A percentile compares a stretch with the other conserved stretches of the same genome.
Conservation (phyloP, 2,329 filamentous ascomycete species). For the Zopfia rhizophila region DNA sequence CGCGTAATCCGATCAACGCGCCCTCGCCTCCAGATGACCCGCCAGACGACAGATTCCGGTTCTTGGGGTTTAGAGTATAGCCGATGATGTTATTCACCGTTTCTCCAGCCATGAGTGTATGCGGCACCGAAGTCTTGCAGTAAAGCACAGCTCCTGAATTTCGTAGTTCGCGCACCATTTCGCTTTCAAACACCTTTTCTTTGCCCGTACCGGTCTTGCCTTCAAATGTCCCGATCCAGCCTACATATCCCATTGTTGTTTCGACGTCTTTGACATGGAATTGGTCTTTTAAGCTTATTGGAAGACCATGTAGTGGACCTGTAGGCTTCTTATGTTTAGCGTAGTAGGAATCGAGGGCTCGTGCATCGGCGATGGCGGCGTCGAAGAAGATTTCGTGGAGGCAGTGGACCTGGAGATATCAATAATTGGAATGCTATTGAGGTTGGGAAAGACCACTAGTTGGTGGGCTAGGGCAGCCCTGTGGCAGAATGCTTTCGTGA, state of each 20-base stretch:
- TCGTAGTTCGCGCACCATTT: conserved; percentile 66
- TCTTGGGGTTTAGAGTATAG: conserved; percentile 67
- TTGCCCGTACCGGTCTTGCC: conserved; percentile 63
- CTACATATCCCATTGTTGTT: conserved; percentile 69
- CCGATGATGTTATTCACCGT: conserved; percentile 71
- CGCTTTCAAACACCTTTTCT: conserved; percentile 66
- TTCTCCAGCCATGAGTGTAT: conserved; percentile 68
- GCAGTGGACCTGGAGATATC: conserved; percentile 39
- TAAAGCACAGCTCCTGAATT: conserved; percentile 66
- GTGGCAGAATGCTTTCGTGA: conserved; percentile 67
- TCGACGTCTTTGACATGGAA: conserved; percentile 61
- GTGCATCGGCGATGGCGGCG: conserved; percentile 55
- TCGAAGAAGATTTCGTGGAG: conserved; percentile 63
- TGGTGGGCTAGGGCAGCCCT: conserved; percentile 65
- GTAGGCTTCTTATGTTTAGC: conserved; percentile 46
- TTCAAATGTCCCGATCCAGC: conserved; percentile 72
- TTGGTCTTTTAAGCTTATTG: conserved; percentile 61
- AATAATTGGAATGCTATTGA: neutral
- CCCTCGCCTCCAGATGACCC: conserved; percentile 71
- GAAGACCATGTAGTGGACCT: conserved; percentile 59
- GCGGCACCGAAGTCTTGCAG: conserved; percentile 68
- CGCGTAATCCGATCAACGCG: conserved; percentile 65
- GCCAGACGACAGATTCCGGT: conserved; percentile 63
- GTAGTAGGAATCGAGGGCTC: conserved; percentile 54
- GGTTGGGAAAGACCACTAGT: conserved; percentile 31